Conservation (phyloP, 768 basidiomycete species). For the Tricholoma sp. region DNA sequence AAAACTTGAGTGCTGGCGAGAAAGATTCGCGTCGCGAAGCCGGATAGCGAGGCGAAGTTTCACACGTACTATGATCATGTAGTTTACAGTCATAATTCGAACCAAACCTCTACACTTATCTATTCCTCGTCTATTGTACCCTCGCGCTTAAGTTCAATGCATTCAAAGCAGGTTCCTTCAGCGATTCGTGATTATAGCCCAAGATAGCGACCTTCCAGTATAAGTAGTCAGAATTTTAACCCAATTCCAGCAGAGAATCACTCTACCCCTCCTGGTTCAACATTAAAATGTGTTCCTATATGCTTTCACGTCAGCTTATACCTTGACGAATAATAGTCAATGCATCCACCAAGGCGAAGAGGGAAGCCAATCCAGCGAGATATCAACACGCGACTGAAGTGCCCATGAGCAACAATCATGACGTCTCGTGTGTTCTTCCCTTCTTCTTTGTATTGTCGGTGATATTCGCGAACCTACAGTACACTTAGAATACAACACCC, state of each 20-base stretch:
- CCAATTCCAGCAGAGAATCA: not conserved
- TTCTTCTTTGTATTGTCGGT: constrained; percentile 64
- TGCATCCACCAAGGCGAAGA: constrained; percentile 33
- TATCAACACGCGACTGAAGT: constrained; percentile 73
- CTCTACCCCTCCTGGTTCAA: constrained; percentile 78
- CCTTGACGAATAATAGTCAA: not conserved
- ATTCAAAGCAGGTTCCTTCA: constrained; percentile 73
- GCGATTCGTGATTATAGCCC: constrained; percentile 76
- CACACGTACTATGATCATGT: not conserved
- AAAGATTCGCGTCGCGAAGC: not conserved
- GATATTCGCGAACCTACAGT: constrained; percentile 66
- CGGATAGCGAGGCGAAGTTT: not conserved
- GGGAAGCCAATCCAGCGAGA: constrained; percentile 78
- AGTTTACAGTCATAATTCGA: not conserved
- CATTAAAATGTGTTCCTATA: constrained; percentile 71
- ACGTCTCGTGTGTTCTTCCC: constrained; percentile 69
- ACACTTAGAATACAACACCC: not conserved
- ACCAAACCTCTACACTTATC: not conserved
- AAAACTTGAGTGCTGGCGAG: not conserved
- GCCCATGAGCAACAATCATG: constrained; percentile 87
- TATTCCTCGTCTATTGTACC: not conserved
- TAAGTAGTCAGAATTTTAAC: constrained; percentile 1
- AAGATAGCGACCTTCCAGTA: constrained; percentile 62
- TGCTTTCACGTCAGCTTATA: not conserved
- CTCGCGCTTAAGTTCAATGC: constrained; percentile 64